Conservation (phyloP, 2,329 filamentous ascomycete species). For the Botrytis deweyae region DNA sequence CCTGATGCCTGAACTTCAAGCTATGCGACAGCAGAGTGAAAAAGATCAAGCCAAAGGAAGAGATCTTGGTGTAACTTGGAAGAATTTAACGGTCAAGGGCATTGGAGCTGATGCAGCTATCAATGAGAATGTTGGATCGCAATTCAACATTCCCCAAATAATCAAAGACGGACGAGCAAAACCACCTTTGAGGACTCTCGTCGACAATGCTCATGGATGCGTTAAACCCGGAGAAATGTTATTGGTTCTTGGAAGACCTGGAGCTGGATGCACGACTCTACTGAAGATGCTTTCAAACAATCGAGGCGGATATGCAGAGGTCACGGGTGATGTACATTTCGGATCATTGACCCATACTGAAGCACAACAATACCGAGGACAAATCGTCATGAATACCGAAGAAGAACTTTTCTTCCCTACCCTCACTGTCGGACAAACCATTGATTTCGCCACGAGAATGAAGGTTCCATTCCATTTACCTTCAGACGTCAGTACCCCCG, state of each 20-base stretch:
- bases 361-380: conserved; percentile 50
- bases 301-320: conserved; percentile 55
- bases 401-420: conserved; percentile 53
- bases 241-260: conserved; percentile 66
- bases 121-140: conserved; percentile 36
- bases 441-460: conserved; percentile 55
- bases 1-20: conserved; percentile 36
- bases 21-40: conserved; percentile 28
- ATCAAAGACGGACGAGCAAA: conserved; percentile 53
- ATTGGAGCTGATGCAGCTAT: conserved; percentile 36
- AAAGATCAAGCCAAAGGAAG: conserved; percentile 38
- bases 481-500: conserved; percentile 47
- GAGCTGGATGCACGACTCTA: conserved; percentile 68
- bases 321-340: conserved; percentile 59
- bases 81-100: conserved; percentile 36
- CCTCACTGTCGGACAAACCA: conserved; percentile 51
- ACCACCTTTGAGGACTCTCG: conserved; percentile 61
- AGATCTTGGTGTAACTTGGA: conserved; percentile 38
- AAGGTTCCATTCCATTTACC: conserved; percentile 48
- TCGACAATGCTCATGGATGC: conserved; percentile 65
- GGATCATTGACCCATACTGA: conserved; percentile 47
- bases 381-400: conserved; percentile 57
- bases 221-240: conserved; percentile 73
- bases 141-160: conserved; percentile 31
- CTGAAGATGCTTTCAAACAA: conserved; percentile 69